Conservation (phyloP, 2,329 filamentous ascomycete species). For the Uncinocarpus reesii region DNA sequence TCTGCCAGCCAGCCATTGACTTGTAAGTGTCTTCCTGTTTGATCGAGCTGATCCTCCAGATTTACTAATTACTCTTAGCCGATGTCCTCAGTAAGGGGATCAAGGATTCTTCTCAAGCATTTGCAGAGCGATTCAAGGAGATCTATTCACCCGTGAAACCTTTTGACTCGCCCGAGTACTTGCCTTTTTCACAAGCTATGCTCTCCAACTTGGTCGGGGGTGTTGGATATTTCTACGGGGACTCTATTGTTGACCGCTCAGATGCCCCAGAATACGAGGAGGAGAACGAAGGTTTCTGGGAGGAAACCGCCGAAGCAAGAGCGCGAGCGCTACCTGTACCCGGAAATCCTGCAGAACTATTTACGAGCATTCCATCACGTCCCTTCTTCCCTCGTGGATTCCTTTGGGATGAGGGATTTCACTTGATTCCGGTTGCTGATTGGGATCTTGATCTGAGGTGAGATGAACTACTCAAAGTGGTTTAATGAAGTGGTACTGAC, state of each 20-base stretch:
- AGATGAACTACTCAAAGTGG: neutral
- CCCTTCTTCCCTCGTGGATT: constrained; percentile 96
- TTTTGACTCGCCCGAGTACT: constrained; percentile 62
- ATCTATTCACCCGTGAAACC: constrained; percentile 65
- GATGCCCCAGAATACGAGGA: constrained; percentile 91
- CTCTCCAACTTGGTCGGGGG: constrained; percentile 91
- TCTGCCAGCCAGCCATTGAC: constrained; percentile 49
- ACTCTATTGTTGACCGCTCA: constrained; percentile 79
- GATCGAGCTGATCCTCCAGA: neutral
- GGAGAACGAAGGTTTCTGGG: constrained; percentile 91
- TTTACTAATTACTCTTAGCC: constrained; percentile 23
- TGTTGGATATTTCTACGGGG: constrained; percentile 88
- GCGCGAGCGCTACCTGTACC: constrained; percentile 55
- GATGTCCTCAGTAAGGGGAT: constrained; percentile 63
- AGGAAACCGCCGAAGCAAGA: constrained; percentile 73
- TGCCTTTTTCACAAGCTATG: constrained; percentile 73
- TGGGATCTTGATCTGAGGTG: constrained; percentile 82
- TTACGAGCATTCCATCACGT: constrained; percentile 80
- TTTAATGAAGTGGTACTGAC: constrained; percentile 17
- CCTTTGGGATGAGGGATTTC: constrained; percentile 96
- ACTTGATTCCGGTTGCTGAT: constrained; percentile 79
- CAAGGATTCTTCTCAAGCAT: constrained; percentile 53
- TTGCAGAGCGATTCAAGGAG: constrained; percentile 62
- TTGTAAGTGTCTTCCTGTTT: constrained; percentile 34
- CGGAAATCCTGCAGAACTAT: constrained; percentile 79